Base-by-base conservation (phyloP, 2,329 filamentous ascomycete species). In the Penicillium sp. region DNA sequence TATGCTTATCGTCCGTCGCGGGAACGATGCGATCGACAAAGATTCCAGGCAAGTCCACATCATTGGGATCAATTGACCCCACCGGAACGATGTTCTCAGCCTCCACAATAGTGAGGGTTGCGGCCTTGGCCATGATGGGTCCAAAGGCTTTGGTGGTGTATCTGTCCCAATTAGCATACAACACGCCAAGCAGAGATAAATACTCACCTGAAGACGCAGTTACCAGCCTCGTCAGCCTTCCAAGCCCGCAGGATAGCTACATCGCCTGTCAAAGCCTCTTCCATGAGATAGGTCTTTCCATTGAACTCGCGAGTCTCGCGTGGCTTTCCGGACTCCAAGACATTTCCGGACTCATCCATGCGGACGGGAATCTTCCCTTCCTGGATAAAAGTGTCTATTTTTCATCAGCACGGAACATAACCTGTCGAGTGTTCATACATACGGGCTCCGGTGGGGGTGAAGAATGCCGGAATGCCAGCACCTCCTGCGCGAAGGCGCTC, bases 1-100 rank as follows among this genome's bases (percentile, higher is more conserved):
- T 84, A 18, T 83, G 81, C 77, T 93, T 92, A 38, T 84, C 77
- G 1, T 81, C 82, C 0, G 87, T 91, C 0, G 88, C 85, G 16
- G 87, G 88, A 1, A 95, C 87, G 50, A 95, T 89, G 44, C 90
- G 83, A 69, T 93, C 88, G 66, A 95, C 87, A 69, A 86, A 94
- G 62, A 95, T 92, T 9, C 91, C 90, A 0, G 90, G 90, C 3
- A 95, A 79, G 66, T 94, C 86, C 5, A 95, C 86, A 42, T 86
- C 83, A 56, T 90, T 86, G 2, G 91, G 86, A 49, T 87, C 81
- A 38, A 95, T 87, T 2, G 84, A 83, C 22, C 91, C 91, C 1
- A 86, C 73, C 2, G 88, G 85, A 49, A 95, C 91, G 55, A 95
- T 91, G 59, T 93, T 82, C 67, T 95, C 91, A 1, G 91, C 91